These are phyloP conservation scores for Lentinula raphanica DNA, from an alignment of 768 basidiomycete genomes.

Conservation along the genomic window DNA sequence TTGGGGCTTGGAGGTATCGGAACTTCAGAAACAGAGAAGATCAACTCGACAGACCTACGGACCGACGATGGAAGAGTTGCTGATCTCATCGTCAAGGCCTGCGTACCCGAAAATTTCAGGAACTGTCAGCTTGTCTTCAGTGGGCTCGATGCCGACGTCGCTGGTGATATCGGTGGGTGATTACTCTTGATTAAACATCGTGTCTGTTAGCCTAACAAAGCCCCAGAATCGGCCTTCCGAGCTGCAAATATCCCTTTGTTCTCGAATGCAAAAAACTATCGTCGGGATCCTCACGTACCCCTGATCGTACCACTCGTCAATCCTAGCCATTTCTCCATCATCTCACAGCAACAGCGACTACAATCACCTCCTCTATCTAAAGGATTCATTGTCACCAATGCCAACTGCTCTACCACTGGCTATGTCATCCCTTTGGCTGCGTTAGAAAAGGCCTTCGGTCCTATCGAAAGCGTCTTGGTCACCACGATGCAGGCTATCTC, in stretches of 20 bases:
- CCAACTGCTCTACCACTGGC: conserved; percentile 96
- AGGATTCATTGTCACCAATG: conserved; percentile 97
- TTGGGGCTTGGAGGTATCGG: conserved; percentile 4
- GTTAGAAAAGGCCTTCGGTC: conserved; percentile 87
- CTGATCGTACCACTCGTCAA: conserved; percentile 97
- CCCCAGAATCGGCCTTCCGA: conserved; percentile 78
- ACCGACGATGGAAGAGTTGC: conserved; percentile 20
- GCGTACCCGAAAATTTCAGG: conserved; percentile 68
- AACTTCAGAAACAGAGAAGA: not conserved
- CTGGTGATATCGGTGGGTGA: conserved; percentile 94
- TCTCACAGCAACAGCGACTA: conserved; percentile 73
- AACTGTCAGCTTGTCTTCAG: conserved; percentile 90
- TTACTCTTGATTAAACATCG: conserved; percentile 9
- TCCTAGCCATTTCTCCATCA: conserved; percentile 74
- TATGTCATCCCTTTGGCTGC: conserved; percentile 88
- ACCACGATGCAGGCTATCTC: conserved; percentile 98
- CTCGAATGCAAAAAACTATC: conserved; percentile 95
- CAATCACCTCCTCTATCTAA: conserved; percentile 65
- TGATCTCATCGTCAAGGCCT: conserved; percentile 66
- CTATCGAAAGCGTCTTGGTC: conserved; percentile 85
- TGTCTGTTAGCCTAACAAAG: not conserved
- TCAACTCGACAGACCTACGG: conserved; percentile 31
- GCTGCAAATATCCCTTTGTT: conserved; percentile 87
- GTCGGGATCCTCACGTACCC: conserved; percentile 87
- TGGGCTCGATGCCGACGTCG: conserved; percentile 92